Conservation (phyloP, 345 rosid species). For the Citrus trifoliata region DNA sequence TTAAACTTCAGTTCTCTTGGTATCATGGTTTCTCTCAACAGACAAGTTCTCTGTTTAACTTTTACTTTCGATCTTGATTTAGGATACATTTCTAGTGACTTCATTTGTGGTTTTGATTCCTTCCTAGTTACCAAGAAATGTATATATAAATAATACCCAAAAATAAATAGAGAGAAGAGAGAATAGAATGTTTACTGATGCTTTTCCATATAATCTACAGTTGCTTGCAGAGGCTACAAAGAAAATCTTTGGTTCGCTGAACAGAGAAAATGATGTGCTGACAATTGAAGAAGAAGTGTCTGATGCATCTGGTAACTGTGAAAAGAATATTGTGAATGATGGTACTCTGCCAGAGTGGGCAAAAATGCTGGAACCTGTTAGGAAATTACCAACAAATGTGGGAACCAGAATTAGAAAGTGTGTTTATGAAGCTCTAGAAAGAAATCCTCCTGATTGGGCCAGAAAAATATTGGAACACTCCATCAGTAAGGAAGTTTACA, state of each 20-base stretch:
- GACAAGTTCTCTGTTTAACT: neutral
- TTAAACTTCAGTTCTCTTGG: neutral
- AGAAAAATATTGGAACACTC: constrained; percentile 78
- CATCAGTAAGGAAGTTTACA: constrained; percentile 92
- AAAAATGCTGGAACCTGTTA: constrained; percentile 74
- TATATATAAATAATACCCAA: neutral
- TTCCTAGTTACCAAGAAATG: neutral
- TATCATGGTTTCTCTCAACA: neutral
- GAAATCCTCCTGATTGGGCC: constrained; percentile 95
- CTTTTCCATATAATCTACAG: constrained; percentile 51
- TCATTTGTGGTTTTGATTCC: neutral
- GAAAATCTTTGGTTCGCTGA: constrained; percentile 62
- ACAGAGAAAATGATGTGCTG: constrained; percentile 51
- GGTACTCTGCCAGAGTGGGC: constrained; percentile 87
- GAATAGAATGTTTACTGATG: neutral
- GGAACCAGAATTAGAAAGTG: constrained; percentile 97
- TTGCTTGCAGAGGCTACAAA: constrained; percentile 95
- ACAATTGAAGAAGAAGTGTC: constrained; percentile 64
- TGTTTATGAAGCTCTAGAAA: constrained; percentile 75
- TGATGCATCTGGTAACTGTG: constrained; percentile 47
- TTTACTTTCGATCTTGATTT: neutral
- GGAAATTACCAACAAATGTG: constrained; percentile 95
- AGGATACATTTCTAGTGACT: neutral
- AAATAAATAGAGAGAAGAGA: neutral
- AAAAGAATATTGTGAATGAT: constrained; percentile 43